Evolutionary conservation across 345 rosid genomes (phyloP).

Genomic region (Eucalyptus cladocalyx): DNA sequence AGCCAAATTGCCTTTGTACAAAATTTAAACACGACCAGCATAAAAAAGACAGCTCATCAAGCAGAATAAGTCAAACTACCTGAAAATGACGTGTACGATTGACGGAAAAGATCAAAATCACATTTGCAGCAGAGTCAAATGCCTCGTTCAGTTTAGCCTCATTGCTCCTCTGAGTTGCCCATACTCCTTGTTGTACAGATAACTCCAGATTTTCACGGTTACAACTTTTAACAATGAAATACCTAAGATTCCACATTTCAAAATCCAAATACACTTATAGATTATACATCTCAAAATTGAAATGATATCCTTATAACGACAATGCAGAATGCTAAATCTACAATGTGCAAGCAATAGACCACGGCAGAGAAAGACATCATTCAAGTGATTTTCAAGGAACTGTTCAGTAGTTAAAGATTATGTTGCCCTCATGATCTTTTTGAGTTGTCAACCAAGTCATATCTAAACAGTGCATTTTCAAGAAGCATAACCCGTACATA

Average conservation of each 20-base stretch:
- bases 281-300: neutral
- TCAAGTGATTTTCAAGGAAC: neutral
- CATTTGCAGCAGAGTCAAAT: conserved; percentile 84
- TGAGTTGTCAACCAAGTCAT: neutral
- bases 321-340: neutral
- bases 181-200: conserved; percentile 98
- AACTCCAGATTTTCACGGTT: conserved; percentile 93
- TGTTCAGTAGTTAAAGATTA: neutral
- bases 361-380: neutral
- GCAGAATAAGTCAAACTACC: conserved; percentile 31
- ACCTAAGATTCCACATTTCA: conserved; percentile 38
- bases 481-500: neutral
- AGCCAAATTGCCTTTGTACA: neutral
- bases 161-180: conserved; percentile 99
- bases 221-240: conserved; percentile 95
- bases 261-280: neutral
- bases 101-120: conserved; percentile 89
- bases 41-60: neutral
- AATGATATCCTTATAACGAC: neutral
- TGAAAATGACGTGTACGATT: conserved; percentile 95
- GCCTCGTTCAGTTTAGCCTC: conserved; percentile 98
- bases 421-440: neutral
- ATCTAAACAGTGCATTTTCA: neutral
- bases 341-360: neutral
- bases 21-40: neutral